These are phyloP conservation scores for Cordyceps sp. DNA, from an alignment of 2,329 filamentous ascomycete genomes.

Conservation along the genomic window DNA sequence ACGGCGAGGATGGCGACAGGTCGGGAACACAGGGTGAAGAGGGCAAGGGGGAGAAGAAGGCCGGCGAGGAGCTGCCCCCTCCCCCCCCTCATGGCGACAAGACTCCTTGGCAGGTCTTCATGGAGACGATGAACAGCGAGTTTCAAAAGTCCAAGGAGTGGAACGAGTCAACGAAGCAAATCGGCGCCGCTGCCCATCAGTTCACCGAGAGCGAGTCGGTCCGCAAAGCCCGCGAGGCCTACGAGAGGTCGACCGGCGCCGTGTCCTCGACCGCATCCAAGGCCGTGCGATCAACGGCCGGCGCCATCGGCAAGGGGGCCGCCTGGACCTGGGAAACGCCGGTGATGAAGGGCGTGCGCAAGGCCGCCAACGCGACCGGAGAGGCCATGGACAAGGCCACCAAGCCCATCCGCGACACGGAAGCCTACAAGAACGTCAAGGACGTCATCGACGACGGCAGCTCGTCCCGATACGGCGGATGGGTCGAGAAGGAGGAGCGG, in stretches of 20 bases:
- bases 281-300: constrained; percentile 72
- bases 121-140: constrained; percentile 84
- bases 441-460: constrained; percentile 94
- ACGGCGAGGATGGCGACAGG: constrained; percentile 25
- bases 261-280: constrained; percentile 64
- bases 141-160: constrained; percentile 97
- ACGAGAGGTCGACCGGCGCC: constrained; percentile 70
- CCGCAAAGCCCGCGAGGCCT: constrained; percentile 69
- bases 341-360: constrained; percentile 79
- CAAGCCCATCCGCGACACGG: constrained; percentile 80
- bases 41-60: constrained; percentile 37
- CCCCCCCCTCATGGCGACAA: constrained; percentile 97
- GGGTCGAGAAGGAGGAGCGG: constrained; percentile 92
- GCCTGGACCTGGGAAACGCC: constrained; percentile 95
- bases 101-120: constrained; percentile 97
- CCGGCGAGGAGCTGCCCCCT: constrained; percentile 47
- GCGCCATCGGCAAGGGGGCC: constrained; percentile 76
- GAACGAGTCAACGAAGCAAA: constrained; percentile 95
- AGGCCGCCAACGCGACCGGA: constrained; percentile 72
- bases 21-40: constrained; percentile 30
- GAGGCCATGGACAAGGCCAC: constrained; percentile 88
- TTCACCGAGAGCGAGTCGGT: constrained; percentile 89
- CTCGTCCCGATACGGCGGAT: constrained; percentile 89
- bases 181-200: constrained; percentile 75
- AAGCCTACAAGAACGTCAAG: constrained; percentile 89